phyloP scores from a whole-genome alignment of 2,329 filamentous ascomycete genomes.

The Nigrospora osmanthi region DNA sequence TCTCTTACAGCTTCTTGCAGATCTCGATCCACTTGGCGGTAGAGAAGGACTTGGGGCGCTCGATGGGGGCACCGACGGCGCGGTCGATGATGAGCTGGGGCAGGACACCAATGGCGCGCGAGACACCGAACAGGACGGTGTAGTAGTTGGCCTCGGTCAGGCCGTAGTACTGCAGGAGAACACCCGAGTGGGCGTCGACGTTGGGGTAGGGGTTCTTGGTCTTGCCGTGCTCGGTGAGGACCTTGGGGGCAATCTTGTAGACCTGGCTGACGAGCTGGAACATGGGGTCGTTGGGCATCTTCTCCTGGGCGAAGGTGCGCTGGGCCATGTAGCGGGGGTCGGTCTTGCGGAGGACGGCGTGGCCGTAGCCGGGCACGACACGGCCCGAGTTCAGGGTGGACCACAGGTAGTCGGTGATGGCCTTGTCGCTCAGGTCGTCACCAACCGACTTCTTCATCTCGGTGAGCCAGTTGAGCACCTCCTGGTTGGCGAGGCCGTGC shows the following conservation, averaged over 20 bases:
- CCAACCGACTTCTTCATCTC: slow-evolving; percentile 97
- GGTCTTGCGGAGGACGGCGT: slow-evolving; percentile 98
- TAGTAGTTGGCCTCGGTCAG: slow-evolving; percentile 99
- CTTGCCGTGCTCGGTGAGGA: slow-evolving; percentile 99
- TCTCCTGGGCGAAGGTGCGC: slow-evolving; percentile 89
- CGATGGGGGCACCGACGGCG: slow-evolving; percentile 91
- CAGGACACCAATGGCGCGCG: slow-evolving; percentile 94
- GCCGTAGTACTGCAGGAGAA: slow-evolving; percentile 99
- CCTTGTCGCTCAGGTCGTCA: slow-evolving; percentile 90
- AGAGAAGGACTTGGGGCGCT: slow-evolving; percentile 98
- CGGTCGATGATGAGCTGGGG: slow-evolving; percentile 99
- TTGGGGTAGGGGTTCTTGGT: slow-evolving; percentile 99
- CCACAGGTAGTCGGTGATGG: slow-evolving; percentile 99
- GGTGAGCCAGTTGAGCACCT: slow-evolving; percentile 97
- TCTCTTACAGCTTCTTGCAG: slow-evolving; percentile 75
- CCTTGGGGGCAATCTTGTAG: slow-evolving; percentile 98
- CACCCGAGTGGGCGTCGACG: slow-evolving; percentile 97
- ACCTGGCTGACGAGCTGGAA: slow-evolving; percentile 99
- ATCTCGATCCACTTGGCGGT: slow-evolving; percentile 96
- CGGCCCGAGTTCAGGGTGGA: slow-evolving; percentile 90
- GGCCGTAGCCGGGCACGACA: slow-evolving; percentile 96
- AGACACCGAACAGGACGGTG: slow-evolving; percentile 99
- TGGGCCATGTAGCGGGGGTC: slow-evolving; percentile 98
- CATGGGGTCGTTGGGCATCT: slow-evolving; percentile 96
- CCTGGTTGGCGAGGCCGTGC: slow-evolving; percentile 98